Conservation (phyloP, 805 yeast species). For the Candida railenensis region DNA sequence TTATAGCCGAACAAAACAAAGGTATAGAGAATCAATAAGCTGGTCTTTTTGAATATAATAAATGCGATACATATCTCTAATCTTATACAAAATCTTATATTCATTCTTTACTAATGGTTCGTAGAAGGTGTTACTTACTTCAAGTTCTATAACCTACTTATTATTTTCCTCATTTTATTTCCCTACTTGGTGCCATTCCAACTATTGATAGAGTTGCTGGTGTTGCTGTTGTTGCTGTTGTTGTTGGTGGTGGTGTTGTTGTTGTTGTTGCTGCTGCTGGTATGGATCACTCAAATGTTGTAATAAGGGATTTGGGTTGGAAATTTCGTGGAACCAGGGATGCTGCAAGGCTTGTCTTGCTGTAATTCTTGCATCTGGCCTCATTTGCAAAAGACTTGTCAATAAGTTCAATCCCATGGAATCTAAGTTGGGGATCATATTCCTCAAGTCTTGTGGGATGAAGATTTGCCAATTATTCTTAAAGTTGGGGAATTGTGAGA, state of each 20-base stretch:
- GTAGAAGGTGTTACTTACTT: too few relatives aligned
- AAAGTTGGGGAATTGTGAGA: conserved; percentile 84
- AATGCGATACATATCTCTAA: too few relatives aligned
- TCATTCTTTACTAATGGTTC: too few relatives aligned
- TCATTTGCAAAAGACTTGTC: conserved; percentile 56
- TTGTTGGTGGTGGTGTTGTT: conserved; percentile 14
- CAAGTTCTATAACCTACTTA: neutral
- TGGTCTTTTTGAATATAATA: conserved; percentile 1
- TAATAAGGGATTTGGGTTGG: conserved; percentile 38
- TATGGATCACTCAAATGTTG: conserved; percentile 33
- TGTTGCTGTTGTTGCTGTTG: conserved; percentile 15
- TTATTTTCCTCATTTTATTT: neutral
- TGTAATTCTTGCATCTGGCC: conserved; percentile 59
- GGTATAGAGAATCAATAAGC: conserved; percentile 3
- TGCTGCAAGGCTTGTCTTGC: conserved; percentile 64
- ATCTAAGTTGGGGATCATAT: conserved; percentile 67
- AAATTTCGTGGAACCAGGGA: conserved; percentile 80
- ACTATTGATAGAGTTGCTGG: conserved; percentile 19
- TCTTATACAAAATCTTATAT: too few relatives aligned
- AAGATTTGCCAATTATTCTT: conserved; percentile 80
- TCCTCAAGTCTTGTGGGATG: conserved; percentile 81
- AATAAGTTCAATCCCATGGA: conserved; percentile 66
- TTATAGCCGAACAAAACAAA: conserved; percentile 5
- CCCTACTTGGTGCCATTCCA: conserved; percentile 10
- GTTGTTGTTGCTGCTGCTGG: conserved; percentile 24